Evolutionary conservation across 2,329 filamentous ascomycete genomes (phyloP), one percentile per base, ranked within the genome.

Genomic region (Aspergillus awamori): DNA sequence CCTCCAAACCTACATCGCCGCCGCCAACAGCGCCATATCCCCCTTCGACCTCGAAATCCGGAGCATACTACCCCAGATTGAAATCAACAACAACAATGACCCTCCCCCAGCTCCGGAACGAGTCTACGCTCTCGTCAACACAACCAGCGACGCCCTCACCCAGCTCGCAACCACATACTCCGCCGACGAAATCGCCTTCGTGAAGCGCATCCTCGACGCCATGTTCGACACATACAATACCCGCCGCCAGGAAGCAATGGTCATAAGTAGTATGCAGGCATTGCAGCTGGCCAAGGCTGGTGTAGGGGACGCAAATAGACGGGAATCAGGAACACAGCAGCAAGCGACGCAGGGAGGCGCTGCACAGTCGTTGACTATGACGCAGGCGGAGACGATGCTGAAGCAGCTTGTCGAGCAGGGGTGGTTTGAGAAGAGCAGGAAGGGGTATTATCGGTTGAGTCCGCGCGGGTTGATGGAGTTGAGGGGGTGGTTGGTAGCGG

Each of bases 161-260:
- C 94, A 97, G 71, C 84, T 97, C 41, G 92, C 93, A 2, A 98
- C 95, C 0, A 87, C 86, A 0, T 91, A 90, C 72, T 85, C 83
- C 7, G 81, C 92, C 0, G 93, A 97, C 67, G 93, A 98, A 79
- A 91, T 98, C 33, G 87, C 90, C 0, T 99, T 92, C 74, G 86
- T 98, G 58, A 95, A 96, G 77, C 84, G 95, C 8, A 76, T 97
- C 3, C 84, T 99, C 0, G 93, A 97, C 74, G 87, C 86, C 68
- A 96, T 99, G 86, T 99, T 98, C 73, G 92, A 96, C 65, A 89
- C 86, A 20, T 88, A 92, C 79, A 98, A 98, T 72, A 92, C 88
- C 0, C 83, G 82, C 8, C 83, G 87, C n/a, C 86, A 88, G 70
- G 94, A 99, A 77, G 85, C 92, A 26, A 89, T 97, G 85, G 93